These are phyloP conservation scores for Apiotrichum domesticum DNA, from an alignment of 1,284 basidiomycete species.

Conservation along the genomic window DNA sequence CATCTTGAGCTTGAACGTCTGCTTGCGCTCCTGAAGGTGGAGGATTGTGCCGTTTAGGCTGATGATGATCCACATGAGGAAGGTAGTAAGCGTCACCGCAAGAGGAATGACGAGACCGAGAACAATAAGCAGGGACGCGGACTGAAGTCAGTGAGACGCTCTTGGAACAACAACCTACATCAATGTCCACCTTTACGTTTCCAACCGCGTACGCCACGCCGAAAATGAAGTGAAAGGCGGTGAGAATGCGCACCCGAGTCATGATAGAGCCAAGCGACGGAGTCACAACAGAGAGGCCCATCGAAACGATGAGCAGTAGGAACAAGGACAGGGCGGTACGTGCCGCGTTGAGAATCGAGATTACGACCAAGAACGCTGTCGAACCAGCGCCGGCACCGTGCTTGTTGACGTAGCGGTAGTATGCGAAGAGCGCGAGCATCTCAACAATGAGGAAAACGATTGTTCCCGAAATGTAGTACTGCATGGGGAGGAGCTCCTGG, in stretches of 20 bases:
- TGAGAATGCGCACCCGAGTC: conserved; percentile 42
- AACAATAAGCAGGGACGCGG: conserved; percentile 69
- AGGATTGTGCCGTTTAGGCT: conserved; percentile 79
- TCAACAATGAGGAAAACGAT: conserved; percentile 85
- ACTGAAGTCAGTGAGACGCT: conserved; percentile 36
- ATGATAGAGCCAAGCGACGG: conserved; percentile 45
- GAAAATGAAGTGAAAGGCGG: conserved; percentile 73
- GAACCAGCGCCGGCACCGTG: conserved; percentile 69
- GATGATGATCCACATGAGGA: conserved; percentile 92
- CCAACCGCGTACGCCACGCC: conserved; percentile 89
- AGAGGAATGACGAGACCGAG: conserved; percentile 86
- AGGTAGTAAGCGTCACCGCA: conserved; percentile 85
- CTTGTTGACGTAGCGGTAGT: conserved; percentile 70
- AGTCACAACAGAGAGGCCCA: conserved; percentile 71
- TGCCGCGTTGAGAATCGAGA: conserved; percentile 80
- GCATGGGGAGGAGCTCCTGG: conserved; percentile 62
- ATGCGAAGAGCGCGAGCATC: conserved; percentile 72
- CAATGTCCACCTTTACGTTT: conserved; percentile 83
- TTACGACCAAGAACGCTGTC: conserved; percentile 77
- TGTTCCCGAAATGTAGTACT: conserved; percentile 92
- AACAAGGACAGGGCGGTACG: conserved; percentile 90
- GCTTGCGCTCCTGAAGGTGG: conserved; percentile 75
- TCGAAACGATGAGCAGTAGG: conserved; percentile 82
- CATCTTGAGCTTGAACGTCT: conserved; percentile 78
- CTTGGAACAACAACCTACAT: conserved; percentile 46